Percentiles rank a stretch among this genome's conserved stretches.
These are phyloP conservation scores for Psilocybe cyanescens DNA, from an alignment of 768 basidiomycete genomes.

Conservation along the genomic window DNA sequence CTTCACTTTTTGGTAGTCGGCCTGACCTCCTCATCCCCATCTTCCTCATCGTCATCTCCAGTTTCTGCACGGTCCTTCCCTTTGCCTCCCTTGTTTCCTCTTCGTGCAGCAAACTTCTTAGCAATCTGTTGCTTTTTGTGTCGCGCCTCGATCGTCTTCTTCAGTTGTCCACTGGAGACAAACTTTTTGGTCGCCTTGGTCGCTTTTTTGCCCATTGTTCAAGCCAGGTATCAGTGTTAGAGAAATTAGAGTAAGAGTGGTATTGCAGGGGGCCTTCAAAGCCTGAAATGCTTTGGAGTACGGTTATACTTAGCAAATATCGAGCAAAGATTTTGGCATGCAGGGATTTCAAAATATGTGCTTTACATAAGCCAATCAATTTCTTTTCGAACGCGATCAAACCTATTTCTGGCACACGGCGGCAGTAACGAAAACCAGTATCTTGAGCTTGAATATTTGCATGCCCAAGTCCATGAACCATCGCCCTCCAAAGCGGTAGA, in stretches of 20 bases:
- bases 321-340: not conserved
- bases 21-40: conserved; percentile 30
- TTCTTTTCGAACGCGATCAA: not conserved
- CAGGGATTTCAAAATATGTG: not conserved
- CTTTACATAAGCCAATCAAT: not conserved
- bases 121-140: conserved; percentile 78
- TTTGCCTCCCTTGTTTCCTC: conserved; percentile 44
- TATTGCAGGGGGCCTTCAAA: not conserved
- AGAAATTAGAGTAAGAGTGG: not conserved
- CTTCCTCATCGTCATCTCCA: conserved; percentile 40
- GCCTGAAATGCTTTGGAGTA: not conserved
- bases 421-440: no score
- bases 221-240: not conserved
- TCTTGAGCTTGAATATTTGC: no score
- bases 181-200: conserved; percentile 88
- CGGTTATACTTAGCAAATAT: not conserved
- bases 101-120: conserved; percentile 70
- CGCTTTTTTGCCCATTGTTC: conserved; percentile 45
- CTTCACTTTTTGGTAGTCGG: conserved; percentile 17
- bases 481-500: no score
- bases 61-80: conserved; percentile 36
- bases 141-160: conserved; percentile 84
- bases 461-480: no score
- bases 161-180: conserved; percentile 85
- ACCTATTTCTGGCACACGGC: not conserved